Evolutionary conservation across 2,329 filamentous ascomycete species (phyloP), one percentile per base, ranked within the genome.

Genomic region (Chaetomium olivaceum): DNA sequence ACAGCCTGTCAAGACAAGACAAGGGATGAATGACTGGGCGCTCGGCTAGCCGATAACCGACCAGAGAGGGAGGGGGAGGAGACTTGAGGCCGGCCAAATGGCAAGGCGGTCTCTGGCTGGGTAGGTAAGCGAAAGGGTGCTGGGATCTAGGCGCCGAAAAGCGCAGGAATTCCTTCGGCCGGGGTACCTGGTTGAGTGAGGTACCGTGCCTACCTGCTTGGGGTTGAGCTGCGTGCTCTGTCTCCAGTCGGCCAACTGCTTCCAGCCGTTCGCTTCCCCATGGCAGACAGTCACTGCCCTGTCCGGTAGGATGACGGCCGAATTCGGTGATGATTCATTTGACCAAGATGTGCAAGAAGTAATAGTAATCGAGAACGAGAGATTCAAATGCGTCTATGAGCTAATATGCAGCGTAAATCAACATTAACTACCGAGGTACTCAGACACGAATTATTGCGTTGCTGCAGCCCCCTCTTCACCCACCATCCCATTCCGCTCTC

Each of bases 121-220:
- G 39, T n/a, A 43, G 16, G 39, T 43, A 43, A n/a, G 39, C 39
- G 39, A 43, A 43, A 19, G 6, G 3, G 16, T 43, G 39, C 39
- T 43, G 39, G 39, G 19, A 23, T 21, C 39, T n/a, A 33, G 48
- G 29, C 58, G 48, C 9, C 39, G 8, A 33, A 56, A 62, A 62
- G 51, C 51, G 60, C 60, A 56, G 23, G 8, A 61, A 52, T 54
- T 61, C 29, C 4, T 23, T 16, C 31, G 16, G 14, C 31, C 50
- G n/a, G 46, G 46, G 19, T 43, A 43, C 46, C 21, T 48, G 46
- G 46, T 23, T 23, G 46, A 23, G n/a, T 23, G 46, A 23, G n/a
- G n/a, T 21, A 9, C 46, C n/a, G 9, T 36, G 12, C 33, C 33
- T 36, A 36, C 33, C 33, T 36, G 33, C 33, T 36, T 21, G 43